Percentiles rank a stretch among this genome's conserved stretches.
These are phyloP conservation scores for Leccinum rimulosum DNA, from an alignment of 768 basidiomycete species.

Conservation along the genomic window DNA sequence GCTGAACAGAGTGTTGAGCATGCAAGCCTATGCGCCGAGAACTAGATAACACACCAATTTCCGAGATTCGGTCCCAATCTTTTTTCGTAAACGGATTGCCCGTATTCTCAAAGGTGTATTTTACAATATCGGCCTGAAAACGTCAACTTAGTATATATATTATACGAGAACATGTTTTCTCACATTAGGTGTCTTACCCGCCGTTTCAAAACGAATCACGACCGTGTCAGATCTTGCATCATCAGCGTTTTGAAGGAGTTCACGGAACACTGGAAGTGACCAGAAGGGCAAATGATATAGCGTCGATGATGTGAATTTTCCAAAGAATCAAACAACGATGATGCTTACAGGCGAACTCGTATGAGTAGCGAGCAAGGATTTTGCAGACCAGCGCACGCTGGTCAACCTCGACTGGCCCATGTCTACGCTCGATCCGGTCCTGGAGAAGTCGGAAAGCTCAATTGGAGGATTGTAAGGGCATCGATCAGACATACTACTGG, in stretches of 20 bases:
- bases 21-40: neutral
- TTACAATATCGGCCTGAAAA: conserved; percentile 23
- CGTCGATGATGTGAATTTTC: neutral
- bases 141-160: no score
- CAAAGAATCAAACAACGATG: neutral
- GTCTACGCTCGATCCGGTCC: conserved; percentile 49
- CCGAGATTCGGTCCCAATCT: conserved; percentile 88
- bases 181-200: conserved; percentile 11
- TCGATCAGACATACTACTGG: neutral
- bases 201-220: conserved; percentile 76
- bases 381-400: conserved; percentile 92
- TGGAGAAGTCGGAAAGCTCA: conserved; percentile 6
- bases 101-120: conserved; percentile 30
- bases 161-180: no score
- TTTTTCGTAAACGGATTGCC: conserved; percentile 77
- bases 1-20: conserved; percentile 40
- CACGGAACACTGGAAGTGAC: conserved; percentile 39
- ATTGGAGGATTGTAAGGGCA: neutral
- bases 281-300: neutral
- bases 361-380: conserved; percentile 90
- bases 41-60: conserved; percentile 64
- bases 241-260: neutral
- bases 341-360: conserved; percentile 72
- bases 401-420: conserved; percentile 78
- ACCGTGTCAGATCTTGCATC: conserved; percentile 53